Percentiles rank a stretch among this genome's conserved stretches.
These are phyloP conservation scores for Aspergillus sp. DNA, from an alignment of 2,329 filamentous ascomycete species.

Conservation along the genomic window DNA sequence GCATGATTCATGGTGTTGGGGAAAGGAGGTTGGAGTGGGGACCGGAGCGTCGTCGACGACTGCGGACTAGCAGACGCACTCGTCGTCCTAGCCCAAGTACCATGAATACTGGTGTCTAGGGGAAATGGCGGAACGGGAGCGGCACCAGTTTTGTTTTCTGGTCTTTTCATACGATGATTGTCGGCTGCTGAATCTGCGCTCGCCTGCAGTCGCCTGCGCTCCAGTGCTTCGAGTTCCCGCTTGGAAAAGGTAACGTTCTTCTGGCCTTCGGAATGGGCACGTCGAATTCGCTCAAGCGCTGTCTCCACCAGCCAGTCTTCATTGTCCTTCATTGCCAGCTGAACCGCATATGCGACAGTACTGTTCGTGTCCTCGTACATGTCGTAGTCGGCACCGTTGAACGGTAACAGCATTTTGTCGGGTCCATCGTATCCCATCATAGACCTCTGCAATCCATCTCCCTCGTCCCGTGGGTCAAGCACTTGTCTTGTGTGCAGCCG, in stretches of 20 bases:
- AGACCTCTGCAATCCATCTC: slow-evolving; percentile 37
- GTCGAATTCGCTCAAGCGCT: slow-evolving; percentile 76
- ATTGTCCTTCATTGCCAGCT: slow-evolving; percentile 60
- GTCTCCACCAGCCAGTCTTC: slow-evolving; percentile 76
- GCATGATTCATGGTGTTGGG: slow-evolving; percentile 36
- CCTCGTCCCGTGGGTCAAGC: slow-evolving; percentile 31
- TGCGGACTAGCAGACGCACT: slow-evolving; percentile 31
- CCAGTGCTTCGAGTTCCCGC: slow-evolving; percentile 77
- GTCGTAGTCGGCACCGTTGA: slow-evolving; percentile 51
- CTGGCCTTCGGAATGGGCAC: slow-evolving; percentile 73
- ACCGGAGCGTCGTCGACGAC: slow-evolving; percentile 35
- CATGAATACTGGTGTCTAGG: slow-evolving; percentile 38
- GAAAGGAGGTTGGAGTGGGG: slow-evolving; percentile 33
- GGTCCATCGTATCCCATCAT: slow-evolving; percentile 46
- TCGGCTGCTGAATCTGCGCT: not conserved
- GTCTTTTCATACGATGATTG: slow-evolving; percentile 21
- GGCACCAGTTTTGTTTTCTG: slow-evolving; percentile 14
- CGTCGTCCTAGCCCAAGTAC: slow-evolving; percentile 48
- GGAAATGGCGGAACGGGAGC: slow-evolving; percentile 31
- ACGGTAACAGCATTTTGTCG: slow-evolving; percentile 45
- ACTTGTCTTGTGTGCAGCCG: slow-evolving; percentile 32
- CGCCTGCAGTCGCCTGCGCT: slow-evolving; percentile 63
- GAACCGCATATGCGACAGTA: slow-evolving; percentile 47
- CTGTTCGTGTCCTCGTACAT: slow-evolving; percentile 54
- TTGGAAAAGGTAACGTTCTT: slow-evolving; percentile 76